Base-by-base conservation (phyloP, 106 monocot species). In the Narthecium ossifragum region DNA sequence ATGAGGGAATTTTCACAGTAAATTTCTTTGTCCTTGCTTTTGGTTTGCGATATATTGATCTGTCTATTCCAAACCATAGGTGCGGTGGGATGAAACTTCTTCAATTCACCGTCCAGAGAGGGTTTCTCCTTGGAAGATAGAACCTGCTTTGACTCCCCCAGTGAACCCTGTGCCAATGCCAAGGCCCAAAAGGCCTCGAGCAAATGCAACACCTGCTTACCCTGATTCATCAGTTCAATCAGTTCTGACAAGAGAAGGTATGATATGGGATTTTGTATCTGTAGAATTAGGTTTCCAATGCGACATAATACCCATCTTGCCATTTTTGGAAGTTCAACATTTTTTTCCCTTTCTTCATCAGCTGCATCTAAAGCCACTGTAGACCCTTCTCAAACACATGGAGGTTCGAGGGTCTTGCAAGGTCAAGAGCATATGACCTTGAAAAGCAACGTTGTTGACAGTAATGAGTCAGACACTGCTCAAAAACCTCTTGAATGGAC, bases 111-210 rank as follows among this genome's bases (percentile, higher is more conserved):
- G 78, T 27, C 83, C 83, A 7, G 83, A 83, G 26, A 78, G 70
- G 53, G 83, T 83, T 23, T 83, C 78, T 39, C 83, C 83, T 28
- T 83, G 83, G 83, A 74, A 83, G 54, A 67, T 83, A 46, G 78
- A 78, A 57, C 78, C 78, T 52, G 74, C 70, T 46, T 33, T 26
- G n/a, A 48, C 66, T 52, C 70, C 74, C 25, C 67, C 83, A 0
- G 3, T 67, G 8, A 70, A 74, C 28, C 51, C 70, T 14, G 62
- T 70, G 13, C 78, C 74, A 26, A 23, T 75, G n/a, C 41, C 73
- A 23, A 65, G 69, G 33, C 57, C 66, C 17, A 83, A 74, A 58
- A 78, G 73, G 47, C 73, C 74, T 26, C 61, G 83, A 29, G 11
- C 69, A 10, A 69, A 64, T 46, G 59, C 18, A 15, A 46, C 51